Base-by-base conservation (phyloP, 805 yeast genomes). In the baker's yeast (Saccharomyces cerevisiae) region DNA sequence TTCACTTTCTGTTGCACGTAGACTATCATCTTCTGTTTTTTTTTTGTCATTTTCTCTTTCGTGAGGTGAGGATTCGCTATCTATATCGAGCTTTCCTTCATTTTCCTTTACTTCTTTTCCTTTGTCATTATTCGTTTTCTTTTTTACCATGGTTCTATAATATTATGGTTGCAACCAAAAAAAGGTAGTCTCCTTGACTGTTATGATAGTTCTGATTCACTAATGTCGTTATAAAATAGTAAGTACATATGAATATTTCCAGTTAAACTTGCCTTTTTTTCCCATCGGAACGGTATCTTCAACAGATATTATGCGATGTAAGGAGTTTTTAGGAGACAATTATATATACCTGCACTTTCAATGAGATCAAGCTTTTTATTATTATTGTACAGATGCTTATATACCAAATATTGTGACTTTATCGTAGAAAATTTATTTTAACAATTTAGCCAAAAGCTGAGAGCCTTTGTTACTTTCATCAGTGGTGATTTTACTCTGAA, bases 391-490 rank as follows among this genome's bases (percentile, higher is more conserved):
- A 36, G 21, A 27, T 5, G 31, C 26, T 24, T 21, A 47, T 47
- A 29, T 47, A 47, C n/a, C 31, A 22, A 10, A 10, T 47, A 29
- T 27, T 24, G 28, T 21, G 21, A 36, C 17, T 36, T 17, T 36
- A 36, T 17, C 13, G 11, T 21, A 8, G 24, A 36, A 11, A 36
- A 28, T 26, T 48, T 58, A 57, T 48, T 63, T 60, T 54, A 67
- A 57, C 48, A 80, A 65, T 57, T 77, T 79, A 26, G 68, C 57
- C 54, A 81, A 66, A 51, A 81, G 68, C 57, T 76, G 78, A 48
- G 82, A 87, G 57, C 94, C 92, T 69, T 87, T 87, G 69, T 85
- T 85, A 41, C 77, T 78, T 29, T 68, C 73, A 54, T 74, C 61
- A 6, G 63, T 70, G 14, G 41, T 53, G 28, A 31, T 28, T 1